Conservation (phyloP, 192 early-diverging fungal species). For the Irineochytrium annulatum region DNA sequence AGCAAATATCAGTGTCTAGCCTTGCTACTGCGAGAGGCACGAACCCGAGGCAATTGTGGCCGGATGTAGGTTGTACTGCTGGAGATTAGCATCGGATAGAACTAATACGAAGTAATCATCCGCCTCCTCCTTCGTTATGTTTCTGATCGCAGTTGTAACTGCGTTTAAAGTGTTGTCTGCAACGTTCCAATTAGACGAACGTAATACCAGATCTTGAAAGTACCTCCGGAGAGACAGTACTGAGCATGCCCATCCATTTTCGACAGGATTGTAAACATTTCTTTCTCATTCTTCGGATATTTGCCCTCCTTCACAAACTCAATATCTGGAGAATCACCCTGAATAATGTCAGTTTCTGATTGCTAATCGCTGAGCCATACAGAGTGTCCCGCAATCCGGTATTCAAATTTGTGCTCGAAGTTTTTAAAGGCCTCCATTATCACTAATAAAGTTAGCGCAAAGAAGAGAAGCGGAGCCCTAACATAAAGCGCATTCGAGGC, state of each 20-base stretch:
- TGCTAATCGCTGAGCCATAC: background rate
- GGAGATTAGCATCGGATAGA: slow-evolving; percentile 76
- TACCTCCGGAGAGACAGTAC: slow-evolving; percentile 63
- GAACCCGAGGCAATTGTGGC: too few relatives aligned
- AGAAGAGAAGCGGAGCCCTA: background rate
- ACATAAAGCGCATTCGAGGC: slow-evolving; percentile 35
- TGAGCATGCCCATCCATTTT: slow-evolving; percentile 75
- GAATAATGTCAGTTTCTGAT: background rate
- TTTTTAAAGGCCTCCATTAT: slow-evolving; percentile 71
- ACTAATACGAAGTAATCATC: slow-evolving; percentile 79
- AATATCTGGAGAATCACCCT: slow-evolving; percentile 64
- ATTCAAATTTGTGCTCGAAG: slow-evolving; percentile 76
- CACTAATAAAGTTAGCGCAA: background rate
- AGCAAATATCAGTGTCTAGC: background rate
- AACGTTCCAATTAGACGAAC: background rate
- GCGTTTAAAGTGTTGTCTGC: slow-evolving; percentile 74
- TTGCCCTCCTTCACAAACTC: slow-evolving; percentile 66
- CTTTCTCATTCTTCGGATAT: slow-evolving; percentile 77
- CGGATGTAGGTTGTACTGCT: slow-evolving; percentile 55
- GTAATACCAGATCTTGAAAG: background rate
- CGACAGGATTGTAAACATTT: slow-evolving; percentile 48
- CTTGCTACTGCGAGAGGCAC: background rate
- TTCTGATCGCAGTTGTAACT: slow-evolving; percentile 58
- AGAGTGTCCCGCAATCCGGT: slow-evolving; percentile 72
- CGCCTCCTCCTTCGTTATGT: slow-evolving; percentile 60